Base-by-base conservation (phyloP, 768 basidiomycete species). In the Termitomyces sp. region DNA sequence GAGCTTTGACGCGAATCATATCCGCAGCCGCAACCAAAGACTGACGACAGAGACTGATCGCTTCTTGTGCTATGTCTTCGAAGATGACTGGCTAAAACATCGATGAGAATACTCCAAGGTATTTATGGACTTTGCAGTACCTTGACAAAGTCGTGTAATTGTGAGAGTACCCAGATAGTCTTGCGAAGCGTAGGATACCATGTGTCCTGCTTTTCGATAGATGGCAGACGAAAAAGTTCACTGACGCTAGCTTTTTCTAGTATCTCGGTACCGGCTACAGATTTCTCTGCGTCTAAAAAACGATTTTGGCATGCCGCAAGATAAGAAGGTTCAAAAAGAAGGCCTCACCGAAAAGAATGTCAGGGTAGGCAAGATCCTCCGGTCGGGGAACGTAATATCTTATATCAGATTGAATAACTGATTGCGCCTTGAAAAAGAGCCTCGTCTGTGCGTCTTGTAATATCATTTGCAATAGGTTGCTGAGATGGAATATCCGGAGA, bases 361-460 rank as follows among this genome's bases (percentile, higher is more conserved):
- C 87, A 23, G 95, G 95, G 74, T 95, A 98, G 14, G 86, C 85
- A 50, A 98, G 73, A 70, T 98, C 95, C 63, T 86, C 89, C 2
- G 79, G 72, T 61, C 84, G 89, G 0, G 93, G 87, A 1, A 80
- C 79, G 70, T 89, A 98, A 66, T 91, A 87, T 63, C 88, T 78
- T 38, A 98, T 93, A 54, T 98, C 96, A 35, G 84, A 82, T 67
- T 95, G 91, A 35, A 99, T 85, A 48, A 97, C 81, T 1, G 92
- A 83, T 72, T 98, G 95, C 6, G 95, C 95, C 70, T 97, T 91
- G 82, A 98, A 98, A 66, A 98, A 94, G 49, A 98, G 71, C 56
- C 95, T 75, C 13, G 97, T 98, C 77, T 98, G 96, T 1, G 95
- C 94, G 69, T 98, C 96, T 70, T 98, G 95, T 30, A 98, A 73